Evolutionary conservation across 1,284 basidiomycete genomes (phyloP).

Genomic region (Jaminaea rosea): DNA sequence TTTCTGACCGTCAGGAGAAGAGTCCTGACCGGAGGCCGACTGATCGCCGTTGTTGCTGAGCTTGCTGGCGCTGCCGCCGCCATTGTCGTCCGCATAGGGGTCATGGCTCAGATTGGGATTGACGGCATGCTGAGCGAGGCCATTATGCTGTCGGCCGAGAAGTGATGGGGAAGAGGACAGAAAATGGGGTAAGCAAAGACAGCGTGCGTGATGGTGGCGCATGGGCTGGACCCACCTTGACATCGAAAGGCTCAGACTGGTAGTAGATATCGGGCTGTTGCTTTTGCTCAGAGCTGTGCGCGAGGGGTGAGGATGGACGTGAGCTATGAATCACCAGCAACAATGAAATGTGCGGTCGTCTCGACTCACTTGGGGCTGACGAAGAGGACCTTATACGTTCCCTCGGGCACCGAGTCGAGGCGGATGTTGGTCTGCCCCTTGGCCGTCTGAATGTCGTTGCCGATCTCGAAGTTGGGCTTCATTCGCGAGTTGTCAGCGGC

Average conservation of each 20-base stretch:
- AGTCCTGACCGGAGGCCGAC: no score
- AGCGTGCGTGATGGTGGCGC: neutral
- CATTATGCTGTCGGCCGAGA: no score
- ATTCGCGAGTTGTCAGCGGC: conserved; percentile 20
- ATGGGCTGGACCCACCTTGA: neutral
- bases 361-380: conserved; percentile 18
- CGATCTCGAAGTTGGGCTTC: conserved; percentile 33
- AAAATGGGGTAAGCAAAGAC: no score
- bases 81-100: no score
- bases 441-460: conserved; percentile 19
- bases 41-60: no score
- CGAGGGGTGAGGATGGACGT: neutral
- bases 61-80: no score
- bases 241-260: neutral
- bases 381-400: conserved; percentile 23
- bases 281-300: neutral
- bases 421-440: conserved; percentile 26
- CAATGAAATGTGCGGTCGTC: no score
- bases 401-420: conserved; percentile 21
- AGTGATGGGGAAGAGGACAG: no score
- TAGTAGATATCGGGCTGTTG: neutral
- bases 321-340: neutral
- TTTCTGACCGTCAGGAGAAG: no score
- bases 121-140: no score
- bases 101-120: no score